Percentiles rank a stretch among this genome's conserved stretches.
These are phyloP conservation scores for Gracilaria domingensis DNA, from an alignment of 23 red algal species.

Conservation along the genomic window DNA sequence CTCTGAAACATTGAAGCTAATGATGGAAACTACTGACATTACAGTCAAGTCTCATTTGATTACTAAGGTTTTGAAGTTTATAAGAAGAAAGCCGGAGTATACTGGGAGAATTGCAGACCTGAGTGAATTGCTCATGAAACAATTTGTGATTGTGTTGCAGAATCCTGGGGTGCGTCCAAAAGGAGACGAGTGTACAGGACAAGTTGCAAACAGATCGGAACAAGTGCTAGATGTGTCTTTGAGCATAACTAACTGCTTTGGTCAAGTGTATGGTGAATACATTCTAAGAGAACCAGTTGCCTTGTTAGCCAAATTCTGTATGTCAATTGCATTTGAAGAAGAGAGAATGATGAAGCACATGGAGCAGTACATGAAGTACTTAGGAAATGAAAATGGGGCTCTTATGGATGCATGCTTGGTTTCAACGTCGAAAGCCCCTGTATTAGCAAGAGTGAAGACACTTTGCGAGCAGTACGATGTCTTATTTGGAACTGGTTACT, in stretches of 20 bases:
- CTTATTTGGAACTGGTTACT: background rate
- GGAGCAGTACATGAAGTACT: constrained; percentile 10
- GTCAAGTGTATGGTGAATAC: constrained; percentile 19
- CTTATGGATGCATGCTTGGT: constrained; percentile 8
- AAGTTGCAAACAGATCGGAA: background rate
- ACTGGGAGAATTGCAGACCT: background rate
- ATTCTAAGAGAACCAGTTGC: constrained; percentile 33
- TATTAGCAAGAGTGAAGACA: constrained; percentile 26
- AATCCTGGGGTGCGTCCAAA: background rate
- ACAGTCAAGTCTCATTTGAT: constrained; percentile 42
- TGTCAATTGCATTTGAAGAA: background rate
- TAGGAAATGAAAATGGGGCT: background rate
- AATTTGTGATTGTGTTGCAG: background rate
- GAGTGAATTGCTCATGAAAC: constrained; percentile 31
- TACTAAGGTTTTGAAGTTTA: background rate
- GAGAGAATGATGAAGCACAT: background rate
- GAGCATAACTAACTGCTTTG: constrained; percentile 13
- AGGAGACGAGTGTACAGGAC: background rate
- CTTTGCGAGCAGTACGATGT: constrained; percentile 18
- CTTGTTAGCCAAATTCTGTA: constrained; percentile 34
- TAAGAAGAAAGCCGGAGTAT: constrained; percentile 18
- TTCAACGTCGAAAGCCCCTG: background rate
- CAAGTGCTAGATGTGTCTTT: background rate
- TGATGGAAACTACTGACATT: constrained; percentile 35
- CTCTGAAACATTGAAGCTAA: constrained; percentile 17